Evolutionary conservation across 768 basidiomycete species (phyloP), one percentile per base, ranked within the genome.

Genomic region (Glaciozyma antarctica): DNA sequence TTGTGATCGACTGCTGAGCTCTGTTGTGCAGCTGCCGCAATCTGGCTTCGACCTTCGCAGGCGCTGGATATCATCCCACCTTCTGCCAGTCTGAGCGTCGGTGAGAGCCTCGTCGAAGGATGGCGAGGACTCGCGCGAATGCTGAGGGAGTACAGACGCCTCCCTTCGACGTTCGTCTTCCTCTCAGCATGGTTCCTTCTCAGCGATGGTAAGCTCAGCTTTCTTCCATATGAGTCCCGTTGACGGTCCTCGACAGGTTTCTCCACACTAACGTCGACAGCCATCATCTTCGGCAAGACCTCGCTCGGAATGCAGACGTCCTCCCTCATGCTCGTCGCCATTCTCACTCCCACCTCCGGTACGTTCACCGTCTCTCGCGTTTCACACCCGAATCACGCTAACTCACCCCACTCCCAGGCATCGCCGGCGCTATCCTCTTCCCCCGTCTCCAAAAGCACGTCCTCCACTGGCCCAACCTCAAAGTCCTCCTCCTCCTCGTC

Each of bases 141-240:
- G 87, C 78, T 97, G 26, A 80, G 79, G 1, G 86, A 94, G 73
- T 84, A 93, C 48, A 82, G 82, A 75, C 82, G 82, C 60, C 79
- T 97, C 21, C 81, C 82, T 38, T 86, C 90, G 73, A 91, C 92
- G 1, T 98, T 93, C 80, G 82, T 82, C 70, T 97, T 90, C 72
- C 85, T 97, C 51, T 82, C 85, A 8, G 90, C 94, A 0, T 97
- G 93, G 92, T 93, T 95, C 75, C 81, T 98, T 17, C 82, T 98
- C 28, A 90, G 88, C 1, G 93, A 98, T 72, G 89, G 90, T 88
- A 60, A 52, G 15, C 21, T 22, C 8, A 34, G 1, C 22, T 54
- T 34, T 19, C 3, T n/a, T 24, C 28, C 12, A 49, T 28, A 44
- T n/a, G n/a, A 54, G 62, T 55, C 13, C n/a, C 19, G 21, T 13